Percentiles rank a stretch among this genome's conserved stretches.
Conservation (phyloP, 1,284 basidiomycete species). For the Fomitopsis betulina region DNA sequence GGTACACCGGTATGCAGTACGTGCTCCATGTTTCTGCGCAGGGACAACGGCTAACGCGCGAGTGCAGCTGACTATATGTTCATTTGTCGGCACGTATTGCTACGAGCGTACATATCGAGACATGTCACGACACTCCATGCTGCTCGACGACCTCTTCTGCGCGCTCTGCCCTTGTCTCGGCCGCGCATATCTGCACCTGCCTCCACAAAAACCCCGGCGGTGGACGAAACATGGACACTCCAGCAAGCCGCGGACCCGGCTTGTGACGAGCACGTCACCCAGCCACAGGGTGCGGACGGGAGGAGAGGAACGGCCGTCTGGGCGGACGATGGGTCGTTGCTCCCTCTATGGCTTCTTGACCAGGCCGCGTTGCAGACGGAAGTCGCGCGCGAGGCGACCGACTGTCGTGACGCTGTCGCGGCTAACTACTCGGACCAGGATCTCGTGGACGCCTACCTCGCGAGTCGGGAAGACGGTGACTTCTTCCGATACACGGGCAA, state of each 20-base stretch:
- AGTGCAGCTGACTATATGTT: constrained; percentile 29
- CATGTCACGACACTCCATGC: constrained; percentile 12
- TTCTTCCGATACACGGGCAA: not conserved
- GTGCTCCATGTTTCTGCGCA: constrained; percentile 8
- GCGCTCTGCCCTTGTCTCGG: not conserved
- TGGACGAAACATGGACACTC: not conserved
- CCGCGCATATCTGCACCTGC: not conserved
- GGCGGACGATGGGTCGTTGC: not conserved
- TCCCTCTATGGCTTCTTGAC: not conserved
- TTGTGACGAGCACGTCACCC: not conserved
- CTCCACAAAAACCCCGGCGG: not conserved
- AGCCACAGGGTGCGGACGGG: not conserved
- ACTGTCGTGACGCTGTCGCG: not conserved
- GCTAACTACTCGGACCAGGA: not conserved
- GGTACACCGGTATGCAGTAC: constrained; percentile 25
- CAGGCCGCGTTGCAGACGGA: constrained; percentile 2
- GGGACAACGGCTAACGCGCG: not conserved
- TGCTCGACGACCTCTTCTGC: constrained; percentile 1
- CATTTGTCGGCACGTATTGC: constrained; percentile 30
- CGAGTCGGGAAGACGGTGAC: not conserved
- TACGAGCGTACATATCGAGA: constrained; percentile 25
- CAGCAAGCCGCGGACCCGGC: not conserved
- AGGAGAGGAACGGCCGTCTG: no score
- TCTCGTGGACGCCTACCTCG: not conserved
- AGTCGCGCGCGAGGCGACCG: not conserved